Conservation (phyloP, 1,139 yeast genomes). For the Lodderomyces metapsilosis region DNA sequence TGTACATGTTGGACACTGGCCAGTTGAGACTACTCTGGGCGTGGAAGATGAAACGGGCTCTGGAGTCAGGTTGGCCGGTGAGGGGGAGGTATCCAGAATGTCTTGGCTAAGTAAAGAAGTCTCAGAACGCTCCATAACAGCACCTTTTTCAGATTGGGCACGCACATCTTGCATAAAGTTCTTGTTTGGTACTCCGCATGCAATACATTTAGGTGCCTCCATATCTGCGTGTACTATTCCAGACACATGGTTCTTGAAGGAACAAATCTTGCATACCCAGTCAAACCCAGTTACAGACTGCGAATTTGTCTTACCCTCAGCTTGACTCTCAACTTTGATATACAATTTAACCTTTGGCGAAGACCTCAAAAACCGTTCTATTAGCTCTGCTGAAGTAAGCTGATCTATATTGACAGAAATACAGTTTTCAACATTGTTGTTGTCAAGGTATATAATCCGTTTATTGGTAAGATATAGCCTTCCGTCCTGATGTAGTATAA, state of each 20-base stretch:
- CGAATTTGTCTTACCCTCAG: not conserved
- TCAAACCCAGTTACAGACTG: slow-evolving; percentile 22
- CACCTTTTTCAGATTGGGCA: not conserved
- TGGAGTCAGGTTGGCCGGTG: slow-evolving; percentile 6
- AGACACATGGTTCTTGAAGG: slow-evolving; percentile 56
- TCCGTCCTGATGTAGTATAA: slow-evolving; percentile 67
- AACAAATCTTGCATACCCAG: slow-evolving; percentile 89
- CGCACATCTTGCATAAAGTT: not conserved
- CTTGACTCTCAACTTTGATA: slow-evolving; percentile 12
- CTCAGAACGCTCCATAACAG: not conserved
- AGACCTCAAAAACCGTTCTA: slow-evolving; percentile 69
- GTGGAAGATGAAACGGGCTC: slow-evolving; percentile 3
- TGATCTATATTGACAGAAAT: slow-evolving; percentile 50
- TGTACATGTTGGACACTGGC: slow-evolving; percentile 77
- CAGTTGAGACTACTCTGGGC: slow-evolving; percentile 24
- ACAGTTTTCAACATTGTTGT: slow-evolving; percentile 40
- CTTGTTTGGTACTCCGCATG: slow-evolving; percentile 63
- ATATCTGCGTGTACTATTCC: slow-evolving; percentile 31
- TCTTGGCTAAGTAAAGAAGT: not conserved
- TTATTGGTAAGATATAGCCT: slow-evolving; percentile 72
- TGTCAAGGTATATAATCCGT: slow-evolving; percentile 73
- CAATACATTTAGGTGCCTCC: slow-evolving; percentile 57
- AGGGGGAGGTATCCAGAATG: slow-evolving; percentile 1
- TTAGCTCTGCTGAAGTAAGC: slow-evolving; percentile 43
- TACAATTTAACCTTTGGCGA: slow-evolving; percentile 68